These are phyloP conservation scores for Scheffersomyces amazonensis DNA, from an alignment of 805 yeast genomes.

Conservation along the genomic window DNA sequence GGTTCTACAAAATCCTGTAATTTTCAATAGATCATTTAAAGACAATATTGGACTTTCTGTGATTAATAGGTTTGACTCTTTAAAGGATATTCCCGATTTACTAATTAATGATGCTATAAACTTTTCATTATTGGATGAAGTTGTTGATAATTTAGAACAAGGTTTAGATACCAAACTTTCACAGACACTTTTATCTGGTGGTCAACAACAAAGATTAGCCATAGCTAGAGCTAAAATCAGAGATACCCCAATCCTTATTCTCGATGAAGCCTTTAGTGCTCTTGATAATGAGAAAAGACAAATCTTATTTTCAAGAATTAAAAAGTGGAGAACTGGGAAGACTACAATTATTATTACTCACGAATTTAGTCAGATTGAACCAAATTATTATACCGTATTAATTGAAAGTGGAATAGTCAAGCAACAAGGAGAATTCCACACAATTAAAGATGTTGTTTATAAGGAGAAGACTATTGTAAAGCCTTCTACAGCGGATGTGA, in stretches of 20 bases:
- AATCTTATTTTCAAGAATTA: constrained; percentile 47
- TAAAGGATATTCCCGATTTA: constrained; percentile 16
- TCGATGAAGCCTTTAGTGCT: constrained; percentile 88
- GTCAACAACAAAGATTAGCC: constrained; percentile 83
- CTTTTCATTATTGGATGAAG: constrained; percentile 50
- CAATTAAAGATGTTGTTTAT: no score
- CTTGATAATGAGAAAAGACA: constrained; percentile 55
- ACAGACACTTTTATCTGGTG: constrained; percentile 66
- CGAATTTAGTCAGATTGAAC: constrained; percentile 55
- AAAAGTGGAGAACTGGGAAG: constrained; percentile 58
- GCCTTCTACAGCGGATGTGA: neutral
- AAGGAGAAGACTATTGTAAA: neutral
- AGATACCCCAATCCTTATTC: constrained; percentile 69
- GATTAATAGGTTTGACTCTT: constrained; percentile 14
- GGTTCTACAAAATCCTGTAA: constrained; percentile 66
- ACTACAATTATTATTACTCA: constrained; percentile 86
- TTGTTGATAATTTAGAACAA: constrained; percentile 47
- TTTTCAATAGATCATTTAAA: constrained; percentile 62
- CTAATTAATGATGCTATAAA: constrained; percentile 42
- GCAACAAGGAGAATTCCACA: constrained; percentile 14
- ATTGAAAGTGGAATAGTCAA: constrained; percentile 57
- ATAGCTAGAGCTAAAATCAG: constrained; percentile 79
- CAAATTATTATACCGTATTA: constrained; percentile 55
- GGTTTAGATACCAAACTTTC: constrained; percentile 57
- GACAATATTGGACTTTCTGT: constrained; percentile 63